These are phyloP conservation scores for Starmera pachycereana DNA, from an alignment of 805 yeast species.

Conservation along the genomic window DNA sequence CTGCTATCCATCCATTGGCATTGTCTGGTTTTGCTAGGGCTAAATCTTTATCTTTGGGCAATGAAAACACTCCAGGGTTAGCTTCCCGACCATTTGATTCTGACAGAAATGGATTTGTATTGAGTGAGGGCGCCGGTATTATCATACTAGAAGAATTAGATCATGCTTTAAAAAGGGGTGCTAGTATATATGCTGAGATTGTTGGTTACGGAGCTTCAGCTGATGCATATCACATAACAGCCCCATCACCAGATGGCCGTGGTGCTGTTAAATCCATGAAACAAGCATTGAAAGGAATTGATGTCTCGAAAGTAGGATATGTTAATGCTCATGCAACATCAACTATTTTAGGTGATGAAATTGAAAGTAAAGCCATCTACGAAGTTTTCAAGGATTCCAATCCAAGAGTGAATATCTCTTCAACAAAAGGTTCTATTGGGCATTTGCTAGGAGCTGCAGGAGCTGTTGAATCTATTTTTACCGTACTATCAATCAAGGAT, in stretches of 20 bases:
- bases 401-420: conserved; percentile 44
- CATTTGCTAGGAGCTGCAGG: conserved; percentile 96
- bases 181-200: conserved; percentile 68
- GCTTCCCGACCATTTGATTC: conserved; percentile 87
- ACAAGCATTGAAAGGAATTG: conserved; percentile 48
- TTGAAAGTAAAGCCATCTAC: conserved; percentile 71
- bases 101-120: conserved; percentile 74
- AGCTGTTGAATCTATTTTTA: conserved; percentile 79
- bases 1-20: conserved; percentile 76
- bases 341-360: conserved; percentile 78
- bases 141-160: conserved; percentile 66
- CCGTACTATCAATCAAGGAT: conserved; percentile 52
- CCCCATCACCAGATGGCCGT: conserved; percentile 72
- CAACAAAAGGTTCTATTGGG: conserved; percentile 89
- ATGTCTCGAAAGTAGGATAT: conserved; percentile 49
- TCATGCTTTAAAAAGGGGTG: conserved; percentile 60
- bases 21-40: conserved; percentile 89
- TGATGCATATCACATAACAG: conserved; percentile 89
- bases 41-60: conserved; percentile 59
- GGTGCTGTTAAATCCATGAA: conserved; percentile 84
- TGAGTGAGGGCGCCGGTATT: conserved; percentile 89
- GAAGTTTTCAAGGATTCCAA: conserved; percentile 32
- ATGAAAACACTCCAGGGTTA: conserved; percentile 45
- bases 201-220: conserved; percentile 86
- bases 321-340: conserved; percentile 97